Conservation (phyloP, 768 basidiomycete species). For the Hygrophorus russula region DNA sequence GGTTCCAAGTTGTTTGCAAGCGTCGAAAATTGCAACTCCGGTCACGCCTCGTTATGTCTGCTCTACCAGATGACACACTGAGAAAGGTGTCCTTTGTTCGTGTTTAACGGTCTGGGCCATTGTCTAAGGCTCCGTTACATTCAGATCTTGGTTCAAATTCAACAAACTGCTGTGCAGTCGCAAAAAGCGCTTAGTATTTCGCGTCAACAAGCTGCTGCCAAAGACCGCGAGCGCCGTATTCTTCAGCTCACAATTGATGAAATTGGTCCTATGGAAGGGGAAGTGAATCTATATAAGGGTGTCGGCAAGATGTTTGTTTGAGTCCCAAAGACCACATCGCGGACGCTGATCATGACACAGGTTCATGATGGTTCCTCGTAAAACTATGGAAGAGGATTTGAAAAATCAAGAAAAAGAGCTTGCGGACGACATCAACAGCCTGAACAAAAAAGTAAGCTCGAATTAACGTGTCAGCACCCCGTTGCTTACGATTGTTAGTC, state of each 20-base stretch:
- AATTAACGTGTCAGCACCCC: not conserved
- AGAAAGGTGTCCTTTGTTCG: conserved; percentile 50
- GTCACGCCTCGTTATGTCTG: conserved; percentile 27
- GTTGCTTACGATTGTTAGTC: conserved; percentile 30
- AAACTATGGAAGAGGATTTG: conserved; percentile 67
- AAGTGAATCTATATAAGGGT: conserved; percentile 84
- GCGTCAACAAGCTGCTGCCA: conserved; percentile 62
- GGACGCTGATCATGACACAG: conserved; percentile 26
- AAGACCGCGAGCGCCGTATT: conserved; percentile 85
- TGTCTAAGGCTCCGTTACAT: not conserved
- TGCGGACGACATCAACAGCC: conserved; percentile 67
- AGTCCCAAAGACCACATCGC: not conserved
- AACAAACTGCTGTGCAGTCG: conserved; percentile 80
- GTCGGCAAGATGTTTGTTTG: conserved; percentile 83
- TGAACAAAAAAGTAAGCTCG: conserved; percentile 70
- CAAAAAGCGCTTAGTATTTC: conserved; percentile 68
- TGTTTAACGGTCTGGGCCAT: not conserved
- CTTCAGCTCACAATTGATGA: conserved; percentile 84
- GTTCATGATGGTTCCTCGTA: conserved; percentile 84
- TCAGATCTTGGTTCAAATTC: conserved; percentile 88
- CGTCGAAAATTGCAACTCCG: conserved; percentile 17
- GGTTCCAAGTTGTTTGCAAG: no score
- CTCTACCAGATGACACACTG: conserved; percentile 72
- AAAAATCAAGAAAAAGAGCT: conserved; percentile 73
- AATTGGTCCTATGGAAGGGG: conserved; percentile 54